Evolutionary conservation across 1,139 yeast species (phyloP).

Genomic region (Yamadazyma diospyri): DNA sequence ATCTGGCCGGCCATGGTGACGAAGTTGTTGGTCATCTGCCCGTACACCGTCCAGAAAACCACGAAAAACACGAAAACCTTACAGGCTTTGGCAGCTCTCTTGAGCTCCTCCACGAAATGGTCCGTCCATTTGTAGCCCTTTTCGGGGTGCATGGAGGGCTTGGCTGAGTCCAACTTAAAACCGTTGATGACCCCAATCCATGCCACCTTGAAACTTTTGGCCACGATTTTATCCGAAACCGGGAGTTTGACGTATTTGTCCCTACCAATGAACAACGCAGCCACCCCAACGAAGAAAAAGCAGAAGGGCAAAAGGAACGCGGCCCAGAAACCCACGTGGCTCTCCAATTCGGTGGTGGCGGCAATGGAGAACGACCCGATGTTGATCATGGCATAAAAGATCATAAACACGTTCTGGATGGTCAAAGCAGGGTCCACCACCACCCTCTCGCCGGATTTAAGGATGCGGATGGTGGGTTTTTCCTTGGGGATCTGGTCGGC

Average conservation of each 20-base stretch:
- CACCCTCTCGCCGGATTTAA: conserved; percentile 36
- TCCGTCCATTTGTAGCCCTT: conserved; percentile 53
- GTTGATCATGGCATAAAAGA: conserved; percentile 42
- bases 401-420: conserved; percentile 41
- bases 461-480: conserved; percentile 31
- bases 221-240: conserved; percentile 60
- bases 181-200: conserved; percentile 46
- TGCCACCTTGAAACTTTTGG: conserved; percentile 50
- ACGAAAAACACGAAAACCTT: conserved; percentile 62
- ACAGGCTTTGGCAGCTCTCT: conserved; percentile 57
- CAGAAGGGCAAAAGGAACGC: conserved; percentile 57
- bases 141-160: conserved; percentile 48
- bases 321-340: conserved; percentile 40
- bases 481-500: conserved; percentile 65
- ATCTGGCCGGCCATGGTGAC: conserved; percentile 63
- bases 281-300: conserved; percentile 60
- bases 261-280: conserved; percentile 53
- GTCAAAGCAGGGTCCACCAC: conserved; percentile 41
- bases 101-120: conserved; percentile 60
- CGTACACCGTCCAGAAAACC: conserved; percentile 64
- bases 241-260: conserved; percentile 58
- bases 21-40: conserved; percentile 64
- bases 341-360: conserved; percentile 41
- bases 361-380: conserved; percentile 39
- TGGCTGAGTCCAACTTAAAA: conserved; percentile 51